A percentile compares a stretch with the other conserved stretches of the same genome.
These are phyloP conservation scores for Microbotryomycetes sp. DNA, from an alignment of 1,284 basidiomycete genomes.

Conservation along the genomic window DNA sequence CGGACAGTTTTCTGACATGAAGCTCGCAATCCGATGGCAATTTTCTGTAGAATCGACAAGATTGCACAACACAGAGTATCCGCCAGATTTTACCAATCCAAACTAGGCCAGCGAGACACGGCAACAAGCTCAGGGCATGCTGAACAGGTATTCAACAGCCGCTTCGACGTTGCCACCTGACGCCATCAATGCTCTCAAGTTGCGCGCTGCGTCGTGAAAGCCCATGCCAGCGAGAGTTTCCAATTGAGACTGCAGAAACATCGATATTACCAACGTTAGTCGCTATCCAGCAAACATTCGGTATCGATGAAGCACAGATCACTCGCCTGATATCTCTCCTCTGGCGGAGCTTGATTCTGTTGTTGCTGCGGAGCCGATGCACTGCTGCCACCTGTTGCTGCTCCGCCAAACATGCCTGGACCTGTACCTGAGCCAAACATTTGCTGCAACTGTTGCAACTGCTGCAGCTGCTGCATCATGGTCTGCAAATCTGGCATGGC, in stretches of 20 bases:
- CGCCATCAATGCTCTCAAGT: constrained; percentile 27
- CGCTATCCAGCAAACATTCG: neutral
- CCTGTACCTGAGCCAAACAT: constrained; percentile 12
- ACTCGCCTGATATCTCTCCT: constrained; percentile 27
- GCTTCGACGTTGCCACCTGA: constrained; percentile 24
- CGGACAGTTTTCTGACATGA: constrained; percentile 59
- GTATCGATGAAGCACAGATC: neutral
- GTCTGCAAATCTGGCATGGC: neutral
- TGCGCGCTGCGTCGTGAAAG: constrained; percentile 25
- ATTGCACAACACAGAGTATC: too few species aligned
- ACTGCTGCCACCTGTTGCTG: constrained; percentile 1
- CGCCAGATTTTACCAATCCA: too few species aligned
- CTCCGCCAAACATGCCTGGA: neutral
- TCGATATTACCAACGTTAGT: neutral
- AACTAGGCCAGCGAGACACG: too few species aligned
- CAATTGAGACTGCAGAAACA: constrained; percentile 18
- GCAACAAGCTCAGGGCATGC: constrained; percentile 6
- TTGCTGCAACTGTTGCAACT: constrained; percentile 21
- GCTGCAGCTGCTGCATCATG: constrained; percentile 19
- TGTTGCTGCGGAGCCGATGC: neutral
- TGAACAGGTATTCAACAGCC: constrained; percentile 20
- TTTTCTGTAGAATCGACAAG: too few species aligned
- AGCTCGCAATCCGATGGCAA: too few species aligned
- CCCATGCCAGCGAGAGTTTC: constrained; percentile 30
- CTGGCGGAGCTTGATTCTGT: constrained; percentile 18